Base-by-base conservation (phyloP, 1,284 basidiomycete species). In the Microbotryum lychnidis-dioicae region DNA sequence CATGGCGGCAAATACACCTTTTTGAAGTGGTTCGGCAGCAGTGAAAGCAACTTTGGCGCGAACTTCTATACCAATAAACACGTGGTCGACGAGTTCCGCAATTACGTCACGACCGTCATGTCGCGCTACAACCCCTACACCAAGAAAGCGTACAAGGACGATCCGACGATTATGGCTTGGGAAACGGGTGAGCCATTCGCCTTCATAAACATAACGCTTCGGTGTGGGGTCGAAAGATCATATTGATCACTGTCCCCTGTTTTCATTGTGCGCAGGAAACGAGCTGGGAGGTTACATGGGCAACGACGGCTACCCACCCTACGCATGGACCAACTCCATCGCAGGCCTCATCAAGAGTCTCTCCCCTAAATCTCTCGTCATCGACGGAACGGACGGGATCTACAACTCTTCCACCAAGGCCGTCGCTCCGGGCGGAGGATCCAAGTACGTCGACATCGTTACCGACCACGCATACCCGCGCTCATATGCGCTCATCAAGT, bases 401-500 rank as follows among this genome's bases (percentile, higher is more conserved):
- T 50, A 53, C 31, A 29, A 42, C 37, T 42, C 18, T 42, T 42
- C 37, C 14, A 42, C 37, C 37, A 42, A 42, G 3, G 37, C 37
- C 51, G 12, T 53, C 37, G 37, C 37, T 42, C 37, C 12, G 37
- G 37, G 37, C 37, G 37, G 37, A 6, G 16, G 37, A 6, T 42
- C 37, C 37, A 42, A 42, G 16, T 16, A 42, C 27, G 48, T 65
- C 44, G 60, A 55, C 50, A 59, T 59, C 47, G 31, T 65, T 33
- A 57, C 33, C 14, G 60, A 65, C 9, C 63, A 65, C 25, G 57
- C 37, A 18, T 68, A 68, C 45, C 66, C 66, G 12, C 61, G 66
- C 27, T 61, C 61, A 45, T 42, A 54, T 20, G 59, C 57, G 10
- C 56, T 68, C 6, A 53, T 65, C 27, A 21, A 47, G 4, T 25